Base-by-base conservation (phyloP, 2,329 filamentous ascomycete species). In the Trichoderma lentiforme region DNA sequence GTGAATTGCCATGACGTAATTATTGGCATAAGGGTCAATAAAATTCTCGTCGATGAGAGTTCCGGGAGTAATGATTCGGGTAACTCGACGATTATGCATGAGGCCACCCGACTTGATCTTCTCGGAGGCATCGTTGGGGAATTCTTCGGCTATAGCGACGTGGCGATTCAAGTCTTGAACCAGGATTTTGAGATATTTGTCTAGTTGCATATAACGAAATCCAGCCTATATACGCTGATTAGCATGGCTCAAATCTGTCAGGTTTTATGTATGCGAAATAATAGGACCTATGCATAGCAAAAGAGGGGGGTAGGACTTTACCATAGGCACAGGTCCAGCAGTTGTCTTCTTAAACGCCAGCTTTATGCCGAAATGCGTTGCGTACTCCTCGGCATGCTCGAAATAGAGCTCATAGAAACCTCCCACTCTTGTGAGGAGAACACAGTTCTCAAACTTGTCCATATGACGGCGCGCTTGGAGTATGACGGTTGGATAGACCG, bases 361-460 rank as follows among this genome's bases (percentile, higher is more conserved):
- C 81, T 98, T 98, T 78, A 99, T 83, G 77, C 94, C 96, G 74
- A 99, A 86, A 58, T 97, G 84, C 1, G 94, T 93, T 2, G 92
- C 95, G 80, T 92, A 92, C 78, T 97, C 91, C 72, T 97, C 93
- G 12, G 97, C 96, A 80, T 99, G 95, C 77, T 97, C 92, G 81
- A 98, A 97, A 83, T 99, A 99, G 72, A 99, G 85, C 88, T 99
- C 96, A 82, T 98, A 99, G 82, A 99, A 99, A 73, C 95, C 92
- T 71, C 96, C 96, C 32, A 99, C 94, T 71, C 95, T 90, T 4
- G 96, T 99, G 73, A 99, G 84, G 8, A 99, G 82, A 51, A 99
- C 92, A 82, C 95, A 98, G 77, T 97, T 94, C 77, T 91, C 89
- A 82, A 97, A 98, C 77, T 92, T 94, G 76, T 90, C 87, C 91